Conservation (phyloP, 352 stramenopile genomes). For the Pythium scleroteichum region DNA sequence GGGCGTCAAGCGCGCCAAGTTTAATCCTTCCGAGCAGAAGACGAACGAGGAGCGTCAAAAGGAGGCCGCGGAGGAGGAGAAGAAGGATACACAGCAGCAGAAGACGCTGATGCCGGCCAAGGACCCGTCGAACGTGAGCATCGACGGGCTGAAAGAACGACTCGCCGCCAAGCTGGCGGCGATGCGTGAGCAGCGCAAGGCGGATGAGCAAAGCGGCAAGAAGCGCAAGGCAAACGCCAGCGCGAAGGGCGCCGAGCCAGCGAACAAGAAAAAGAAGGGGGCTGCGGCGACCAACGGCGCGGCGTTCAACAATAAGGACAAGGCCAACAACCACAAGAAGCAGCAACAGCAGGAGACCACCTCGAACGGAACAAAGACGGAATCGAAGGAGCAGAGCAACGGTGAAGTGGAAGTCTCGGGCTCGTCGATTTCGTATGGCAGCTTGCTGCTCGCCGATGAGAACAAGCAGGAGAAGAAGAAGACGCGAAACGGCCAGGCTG, state of each 20-base stretch:
- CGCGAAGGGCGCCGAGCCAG: constrained; percentile 35
- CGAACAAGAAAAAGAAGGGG: constrained; percentile 62
- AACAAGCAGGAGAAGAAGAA: constrained; percentile 52
- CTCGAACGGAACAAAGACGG: constrained; percentile 24
- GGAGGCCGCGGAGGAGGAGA: constrained; percentile 46
- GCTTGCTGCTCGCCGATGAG: constrained; percentile 60
- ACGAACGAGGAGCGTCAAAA: constrained; percentile 65
- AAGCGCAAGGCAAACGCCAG: constrained; percentile 41
- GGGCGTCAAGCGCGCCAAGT: constrained; percentile 71
- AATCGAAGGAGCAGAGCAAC: constrained; percentile 18
- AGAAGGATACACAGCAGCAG: constrained; percentile 42
- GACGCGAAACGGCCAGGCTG: constrained; percentile 70
- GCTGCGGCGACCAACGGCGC: constrained; percentile 27
- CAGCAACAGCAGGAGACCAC: constrained; percentile 19
- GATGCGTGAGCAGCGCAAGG: constrained; percentile 73
- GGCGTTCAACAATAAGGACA: constrained; percentile 39
- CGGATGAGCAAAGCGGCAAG: constrained; percentile 60
- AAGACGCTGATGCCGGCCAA: constrained; percentile 39
- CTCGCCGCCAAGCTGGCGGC: constrained; percentile 70
- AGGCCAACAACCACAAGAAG: constrained; percentile 33
- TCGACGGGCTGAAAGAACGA: constrained; percentile 67
- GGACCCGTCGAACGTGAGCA: constrained; percentile 39
- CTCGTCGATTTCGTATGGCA: constrained; percentile 75
- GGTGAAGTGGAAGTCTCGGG: constrained; percentile 28
- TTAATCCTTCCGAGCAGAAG: constrained; percentile 58